Evolutionary conservation across 768 basidiomycete species (phyloP), one percentile per base, ranked within the genome.

Genomic region (Hygrophoropsis aurantiaca): DNA sequence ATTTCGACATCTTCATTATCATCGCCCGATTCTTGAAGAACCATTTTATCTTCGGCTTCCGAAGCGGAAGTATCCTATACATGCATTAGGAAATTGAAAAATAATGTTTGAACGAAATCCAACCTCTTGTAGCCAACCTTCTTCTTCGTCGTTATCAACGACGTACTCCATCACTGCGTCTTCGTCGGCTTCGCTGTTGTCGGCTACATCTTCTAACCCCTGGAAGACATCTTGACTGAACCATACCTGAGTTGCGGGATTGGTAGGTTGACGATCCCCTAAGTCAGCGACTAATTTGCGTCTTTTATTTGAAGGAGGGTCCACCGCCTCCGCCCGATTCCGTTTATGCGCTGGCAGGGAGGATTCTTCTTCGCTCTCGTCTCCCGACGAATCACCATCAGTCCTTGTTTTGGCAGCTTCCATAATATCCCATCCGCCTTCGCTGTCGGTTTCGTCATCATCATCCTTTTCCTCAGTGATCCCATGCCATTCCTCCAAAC

Each of bases 201-300:
- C 57, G 11, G 62, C 77, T 35, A 72, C 44, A 24, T 78, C 81
- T 6, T 80, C 64, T 2, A 77, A 61, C 19, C 79, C 86, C 41
- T 82, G 77, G 74, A 99, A 99, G 36, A 97, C 67, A 42, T 88
- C 87, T 67, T 97, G 95, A 54, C 88, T 85, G 69, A 97, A 99
- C 97, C 97, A 99, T n/a, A 97, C 64, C 56, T 86, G 79, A 2
- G 93, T 80, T 37, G 84, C 75, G 38, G 77, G 77, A 55, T 77
- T 82, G 11, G 61, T 58, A 11, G 68, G 60, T 1, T 61, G 56
- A 15, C 56, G 45, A 50, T 66, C 61, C 18, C 73, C 72, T 26
- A 81, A 70, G 25, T 75, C 72, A 2, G 76, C 73, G 30, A 81
- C 60, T 11, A 87, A 67, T 34, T 78, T 76, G 16, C 67, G 63